Base-by-base conservation (phyloP, 768 basidiomycete species). In the Hypholoma sublateritium region DNA sequence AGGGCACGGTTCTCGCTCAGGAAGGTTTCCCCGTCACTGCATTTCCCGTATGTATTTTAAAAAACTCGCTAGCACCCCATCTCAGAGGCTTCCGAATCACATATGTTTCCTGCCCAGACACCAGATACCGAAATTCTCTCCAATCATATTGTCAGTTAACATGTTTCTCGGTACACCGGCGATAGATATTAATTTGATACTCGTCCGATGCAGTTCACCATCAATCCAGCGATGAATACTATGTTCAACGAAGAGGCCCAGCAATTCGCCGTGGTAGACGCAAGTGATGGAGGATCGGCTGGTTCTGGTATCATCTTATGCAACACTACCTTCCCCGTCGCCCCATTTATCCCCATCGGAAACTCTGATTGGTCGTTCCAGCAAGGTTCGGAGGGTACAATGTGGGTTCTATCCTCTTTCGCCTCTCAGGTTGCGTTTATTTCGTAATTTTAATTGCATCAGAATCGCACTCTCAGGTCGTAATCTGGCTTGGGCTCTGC, bases 211-310 rank as follows among this genome's bases (percentile, higher is more conserved):
- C 28, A 58, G 57, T 58, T 58, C 24, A 58, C 57, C 3, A 42
- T 58, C 5, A 52, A 58, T 36, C 47, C 57, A 2, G 53, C 51
- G 1, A 58, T 58, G 52, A 58, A 49, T 1, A 43, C 57, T 0
- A n/a, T 58, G 46, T 53, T 58, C 19, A 46, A 53, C 19, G 57
- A 58, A 54, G 57, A 58, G 36, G 8, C 51, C 6, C 57, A 58
- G n/a, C 57, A 58, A 41, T 58, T 58, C 46, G 57, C 50, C 4
- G 57, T 58, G 0, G 57, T 58, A 14, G 57, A 58, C 34, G 57
- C 57, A 34, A 58, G 57, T 36, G 39, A 53, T 8, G 52, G 57
- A 12, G 51, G 57, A 14, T 42, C 52, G 4, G 48, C 57, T 3
- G 57, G 57, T 22, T 36, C 45, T 16, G 58, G 58, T 2, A 50